Evolutionary conservation across 805 yeast genomes (phyloP).

Genomic region (Kuraishia borneana): DNA sequence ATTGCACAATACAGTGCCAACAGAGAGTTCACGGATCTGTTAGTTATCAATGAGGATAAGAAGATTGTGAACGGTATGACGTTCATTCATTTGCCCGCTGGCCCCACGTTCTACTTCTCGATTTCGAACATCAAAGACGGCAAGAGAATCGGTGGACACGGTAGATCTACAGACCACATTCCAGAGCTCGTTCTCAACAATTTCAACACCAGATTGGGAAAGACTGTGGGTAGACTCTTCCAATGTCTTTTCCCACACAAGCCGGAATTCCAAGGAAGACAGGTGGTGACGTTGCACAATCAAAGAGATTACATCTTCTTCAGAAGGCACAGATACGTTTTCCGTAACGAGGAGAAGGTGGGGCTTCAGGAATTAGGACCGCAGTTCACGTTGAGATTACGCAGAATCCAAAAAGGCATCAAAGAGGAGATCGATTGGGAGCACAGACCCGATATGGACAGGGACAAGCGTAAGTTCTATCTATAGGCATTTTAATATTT

Average conservation of each 20-base stretch:
- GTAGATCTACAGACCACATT: slow-evolving; percentile 78
- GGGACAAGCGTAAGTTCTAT: slow-evolving; percentile 87
- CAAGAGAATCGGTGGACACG: slow-evolving; percentile 75
- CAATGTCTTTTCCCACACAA: slow-evolving; percentile 86
- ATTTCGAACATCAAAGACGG: slow-evolving; percentile 68
- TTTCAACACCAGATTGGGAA: slow-evolving; percentile 86
- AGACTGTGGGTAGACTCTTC: slow-evolving; percentile 84
- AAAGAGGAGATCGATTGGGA: slow-evolving; percentile 95
- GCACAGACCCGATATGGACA: slow-evolving; percentile 92
- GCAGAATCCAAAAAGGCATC: slow-evolving; percentile 86
- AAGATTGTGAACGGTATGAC: slow-evolving; percentile 87
- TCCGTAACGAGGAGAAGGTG: slow-evolving; percentile 81
- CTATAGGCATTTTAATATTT: slow-evolving; percentile 27
- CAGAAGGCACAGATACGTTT: slow-evolving; percentile 88
- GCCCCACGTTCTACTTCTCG: slow-evolving; percentile 91
- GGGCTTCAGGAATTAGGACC: slow-evolving; percentile 97
- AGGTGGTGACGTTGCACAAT: slow-evolving; percentile 90
- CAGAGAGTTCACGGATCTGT: slow-evolving; percentile 77
- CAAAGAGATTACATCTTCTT: slow-evolving; percentile 94
- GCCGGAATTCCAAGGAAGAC: slow-evolving; percentile 93
- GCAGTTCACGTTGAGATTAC: slow-evolving; percentile 80
- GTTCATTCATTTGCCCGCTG: slow-evolving; percentile 86
- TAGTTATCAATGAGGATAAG: slow-evolving; percentile 90
- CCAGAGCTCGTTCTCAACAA: slow-evolving; percentile 91
- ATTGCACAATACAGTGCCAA: slow-evolving; percentile 77